Base-by-base conservation (phyloP, 2,329 filamentous ascomycete genomes). In the Dothiorella sarmentorum region DNA sequence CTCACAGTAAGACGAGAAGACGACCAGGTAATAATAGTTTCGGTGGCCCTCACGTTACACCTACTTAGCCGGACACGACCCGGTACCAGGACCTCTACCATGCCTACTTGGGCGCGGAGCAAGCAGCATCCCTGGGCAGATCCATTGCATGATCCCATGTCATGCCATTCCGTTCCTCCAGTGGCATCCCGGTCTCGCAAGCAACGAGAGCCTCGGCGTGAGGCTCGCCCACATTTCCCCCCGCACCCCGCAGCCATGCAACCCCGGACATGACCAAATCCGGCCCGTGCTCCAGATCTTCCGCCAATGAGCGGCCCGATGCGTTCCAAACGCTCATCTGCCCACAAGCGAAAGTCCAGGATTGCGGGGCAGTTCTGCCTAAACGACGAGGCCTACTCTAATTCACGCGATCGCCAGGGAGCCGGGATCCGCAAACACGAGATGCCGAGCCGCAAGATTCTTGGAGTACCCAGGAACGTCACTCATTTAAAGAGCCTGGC, bases 311-410 rank as follows among this genome's bases (percentile, higher is more conserved):
- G 24, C 17, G 51, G 20, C 47, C 22, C 31, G 47, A 3, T 20
- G 29, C 22, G 47, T 52, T 52, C 37, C 47, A 33, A 49, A n/a
- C 4, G 29, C 29, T 10, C 47, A 31, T 31, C 31, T 15, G 27
- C 22, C 11, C 15, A 15, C 29, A 13, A 11, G 29, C 29, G 29
- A 31, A 11, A 9, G 10, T 31, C n/a, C 26, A 22, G 7, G 22
- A 17, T 35, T 40, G 51, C 42, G 55, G 55, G 55, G 31, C 35
- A 27, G 22, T 58, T 58, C 43, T 58, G 55, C 40, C 55, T 58
- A 58, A 58, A 58, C 42, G 22, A 13, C 31, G 13, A 49, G 26
- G 40, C 40, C 20, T 49, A n/a, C 31, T 20, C 15, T 37, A 52
- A 52, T 52, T 52, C 20, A 31, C 45, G 45, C 45, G 20, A 37